Conservation (phyloP, 2,329 filamentous ascomycete genomes). For the Curvularia eragrostidis region DNA sequence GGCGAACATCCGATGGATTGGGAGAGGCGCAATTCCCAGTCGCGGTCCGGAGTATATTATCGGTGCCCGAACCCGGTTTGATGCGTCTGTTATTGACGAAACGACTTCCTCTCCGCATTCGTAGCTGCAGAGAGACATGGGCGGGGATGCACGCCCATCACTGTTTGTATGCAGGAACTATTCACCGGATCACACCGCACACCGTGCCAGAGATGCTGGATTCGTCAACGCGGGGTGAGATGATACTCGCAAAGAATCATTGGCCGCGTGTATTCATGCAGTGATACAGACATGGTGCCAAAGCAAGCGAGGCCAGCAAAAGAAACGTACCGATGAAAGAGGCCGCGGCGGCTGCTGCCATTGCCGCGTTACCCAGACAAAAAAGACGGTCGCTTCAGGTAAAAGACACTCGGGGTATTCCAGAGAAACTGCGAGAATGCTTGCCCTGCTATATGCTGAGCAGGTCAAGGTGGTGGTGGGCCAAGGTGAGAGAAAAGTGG, state of each 20-base stretch:
- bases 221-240: slow-evolving; percentile 10
- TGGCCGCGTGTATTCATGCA: slow-evolving; percentile 18
- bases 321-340: slow-evolving; percentile 10
- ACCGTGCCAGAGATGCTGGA: slow-evolving; percentile 21
- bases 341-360: background rate
- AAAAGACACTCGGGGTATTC: background rate
- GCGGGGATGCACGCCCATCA: slow-evolving; percentile 18
- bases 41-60: background rate
- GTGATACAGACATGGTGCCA: slow-evolving; percentile 8
- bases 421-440: background rate
- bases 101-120: slow-evolving; percentile 3
- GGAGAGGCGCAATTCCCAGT: background rate
- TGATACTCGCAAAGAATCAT: slow-evolving; percentile 15
- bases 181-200: slow-evolving; percentile 17
- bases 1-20: background rate
- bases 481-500: slow-evolving; percentile 13
- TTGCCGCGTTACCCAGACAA: background rate
- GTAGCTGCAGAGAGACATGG: slow-evolving; percentile 5
- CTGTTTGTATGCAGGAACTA: slow-evolving; percentile 30
- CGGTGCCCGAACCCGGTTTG: background rate
- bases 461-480: slow-evolving; percentile 6
- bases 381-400: background rate
- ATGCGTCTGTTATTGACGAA: background rate
- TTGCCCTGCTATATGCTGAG: slow-evolving; percentile 3
- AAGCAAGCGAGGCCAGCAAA: slow-evolving; percentile 11